Evolutionary conservation across 345 rosid species (phyloP), one percentile per base, ranked within the genome.

Genomic region (Eutrema heterophyllum): DNA sequence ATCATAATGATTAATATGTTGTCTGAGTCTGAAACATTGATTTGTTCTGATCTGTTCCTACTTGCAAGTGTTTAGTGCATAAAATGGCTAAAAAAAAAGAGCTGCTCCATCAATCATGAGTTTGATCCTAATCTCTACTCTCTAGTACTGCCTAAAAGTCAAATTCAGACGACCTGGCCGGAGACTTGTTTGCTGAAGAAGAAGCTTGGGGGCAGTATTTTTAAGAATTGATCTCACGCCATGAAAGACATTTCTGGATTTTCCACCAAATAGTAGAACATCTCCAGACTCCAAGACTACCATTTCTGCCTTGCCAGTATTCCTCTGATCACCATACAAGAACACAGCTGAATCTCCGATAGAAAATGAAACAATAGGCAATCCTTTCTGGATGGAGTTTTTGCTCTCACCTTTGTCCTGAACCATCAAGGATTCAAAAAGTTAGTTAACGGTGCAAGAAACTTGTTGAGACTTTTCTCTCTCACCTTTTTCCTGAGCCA

Each of bases 321-420:
- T 81, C 67, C 86, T 71, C 21, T 54, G 54, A 59, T 87, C 92
- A 49, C 88, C 68, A 40, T 82, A 87, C 45, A 85, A 68, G 73
- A 93, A 87, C 49, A 89, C 91, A 6, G 92, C 96, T 10, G 87
- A 54, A 80, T 89, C 93, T 73, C 94, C 97, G 18, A 86, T 72
- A 35, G 93, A 89, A 67, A 86, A 86, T 18, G 96, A 90, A 33
- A 93, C 90, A 52, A 90, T 88, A 39, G 94, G 98, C 46, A 93
- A 74, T 43, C 88, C 84, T 55, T 71, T 73, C 0, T 7, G 64
- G 4, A 93, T 86, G 73, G 88, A 86, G 10, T 68, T 77, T 61
- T 16, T 38, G 26, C 88, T 85, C 83, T 90, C 96, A 79, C 89
- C 93, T 78, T 81, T 81, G 77, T 93, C 97, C 96, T 90, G 86